Percentiles rank a stretch among this genome's conserved stretches.
These are phyloP conservation scores for Cystoisospora suis DNA, from an alignment of 169 alveolate species.

Conservation along the genomic window DNA sequence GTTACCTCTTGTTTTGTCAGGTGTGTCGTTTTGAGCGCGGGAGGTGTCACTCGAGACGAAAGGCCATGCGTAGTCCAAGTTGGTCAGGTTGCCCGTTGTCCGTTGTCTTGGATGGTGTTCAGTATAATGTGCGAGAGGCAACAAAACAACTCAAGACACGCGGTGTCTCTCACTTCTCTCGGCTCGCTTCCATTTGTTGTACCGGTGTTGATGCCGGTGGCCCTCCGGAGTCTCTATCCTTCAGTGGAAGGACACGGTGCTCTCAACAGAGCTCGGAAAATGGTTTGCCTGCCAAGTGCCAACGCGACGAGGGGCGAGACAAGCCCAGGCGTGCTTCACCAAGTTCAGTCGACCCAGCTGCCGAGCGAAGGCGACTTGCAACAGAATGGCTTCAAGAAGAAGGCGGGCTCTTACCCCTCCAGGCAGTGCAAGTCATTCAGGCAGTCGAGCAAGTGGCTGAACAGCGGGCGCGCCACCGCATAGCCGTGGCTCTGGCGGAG, in stretches of 20 bases:
- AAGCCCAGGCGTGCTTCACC: no score
- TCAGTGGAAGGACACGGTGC: no score
- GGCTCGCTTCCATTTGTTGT: neutral
- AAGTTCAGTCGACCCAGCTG: no score
- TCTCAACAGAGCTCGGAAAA: no score
- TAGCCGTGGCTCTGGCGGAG: neutral
- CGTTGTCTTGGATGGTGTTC: neutral
- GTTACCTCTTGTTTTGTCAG: no score
- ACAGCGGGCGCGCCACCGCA: neutral
- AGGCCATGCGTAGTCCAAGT: no score
- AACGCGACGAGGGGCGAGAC: no score
- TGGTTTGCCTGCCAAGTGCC: no score
- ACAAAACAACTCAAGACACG: neutral
- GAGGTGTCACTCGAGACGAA: no score
- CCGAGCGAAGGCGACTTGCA: neutral
- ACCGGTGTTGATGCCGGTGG: slow-evolving; percentile 28
- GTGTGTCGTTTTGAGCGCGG: no score
- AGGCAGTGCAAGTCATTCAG: slow-evolving; percentile 3
- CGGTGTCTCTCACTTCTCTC: neutral
- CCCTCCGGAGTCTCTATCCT: no score
- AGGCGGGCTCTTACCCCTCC: neutral
- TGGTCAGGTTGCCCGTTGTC: no score
- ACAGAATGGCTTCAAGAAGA: slow-evolving; percentile 13
- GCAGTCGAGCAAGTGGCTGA: neutral
- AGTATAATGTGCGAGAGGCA: neutral